Base-by-base conservation (phyloP, 768 basidiomycete species). In the Kwoniella pini region DNA sequence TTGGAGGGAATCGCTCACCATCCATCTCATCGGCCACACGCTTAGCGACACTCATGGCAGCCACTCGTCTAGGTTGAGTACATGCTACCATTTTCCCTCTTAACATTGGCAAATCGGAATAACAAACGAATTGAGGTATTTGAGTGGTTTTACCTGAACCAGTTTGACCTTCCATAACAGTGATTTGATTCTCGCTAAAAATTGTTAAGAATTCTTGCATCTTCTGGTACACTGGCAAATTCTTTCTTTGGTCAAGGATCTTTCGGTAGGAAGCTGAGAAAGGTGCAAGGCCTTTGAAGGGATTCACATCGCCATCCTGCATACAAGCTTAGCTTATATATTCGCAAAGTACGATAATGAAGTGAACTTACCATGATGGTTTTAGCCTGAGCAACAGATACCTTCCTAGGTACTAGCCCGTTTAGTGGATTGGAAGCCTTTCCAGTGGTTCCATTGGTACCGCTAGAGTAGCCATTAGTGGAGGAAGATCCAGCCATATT, bases 21-120 rank as follows among this genome's bases (percentile, higher is more conserved):
- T 98, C 95, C 92, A 98, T 94, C 79, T 98, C 95, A 73, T 98
- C 95, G 4, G 95, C 93, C 1, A 99, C 95, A 80, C 95, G 93
- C 78, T 95, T 94, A 21, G 95, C 95, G 1, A 97, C 95, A 15
- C 90, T 91, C 91, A 96, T 97, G 9, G 95, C 93, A 11, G 95
- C 93, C 3, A 99, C 92, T 81, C 95, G 85, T 69, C 95, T 83
- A 0, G 95, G 95, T 75, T 99, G 95, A 2, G 95, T 99, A 72
- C 95, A 99, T 0, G 95, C 95, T 2, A 99, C 87, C 69, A 97
- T 80, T 78, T 92, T 96, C 36, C 90, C 87, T 77, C 85, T 88
- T 4, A 87, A 85, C 74, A 97, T 93, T 0, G 94, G 93, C 30
- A 96, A 79, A 79, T 98, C 95, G 3, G 91, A 91, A 77, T 87